Evolutionary conservation across 345 rosid genomes (phyloP), one percentile per base, ranked within the genome.

Genomic region (Salix brachista): DNA sequence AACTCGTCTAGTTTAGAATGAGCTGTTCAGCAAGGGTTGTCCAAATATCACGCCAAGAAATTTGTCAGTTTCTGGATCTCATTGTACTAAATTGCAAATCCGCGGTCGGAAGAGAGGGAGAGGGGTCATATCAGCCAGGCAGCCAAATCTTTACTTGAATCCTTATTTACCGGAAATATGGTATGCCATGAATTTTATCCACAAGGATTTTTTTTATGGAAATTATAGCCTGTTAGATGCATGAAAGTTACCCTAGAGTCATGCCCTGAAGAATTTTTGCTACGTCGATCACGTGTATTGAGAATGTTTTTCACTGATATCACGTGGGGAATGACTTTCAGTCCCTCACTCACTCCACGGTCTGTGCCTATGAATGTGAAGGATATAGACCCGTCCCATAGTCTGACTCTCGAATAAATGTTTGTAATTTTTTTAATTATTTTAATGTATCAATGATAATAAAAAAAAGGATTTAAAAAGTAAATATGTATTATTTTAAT

Each of bases 131-230:
- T 87, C 89, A 71, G 7, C 44, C 85, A 85, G 81, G 84, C 85
- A 73, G 83, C 86, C 68, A 85, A 84, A 83, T 83, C 89, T 79
- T 61, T 23, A 23, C 72, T 85, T 81, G 81, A 87, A 75, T 46
- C 25, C 65, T 74, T 75, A 61, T 39, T 69, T 12, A 54, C 78
- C 44, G 21, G 67, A 46, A 58, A 36, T 56, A 76, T 21, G 21
- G 14, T 10, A 62, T 18, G 46, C 23, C 34, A 4, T 42, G 60
- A 72, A 34, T 37, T 72, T 56, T 60, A 2, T 37, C 61, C 28
- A 37, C 19, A 7, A n/a, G 11, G 48, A 72, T 23, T 46, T 18
- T 48, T 9, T 41, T 41, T 1, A n/a, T 14, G 39, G 58, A 62
- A 37, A 58, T 28, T 34, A 54, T 36, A 18, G 44, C 66, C 30